Evolutionary conservation across 108 stramenopile genomes (phyloP).

Genomic region (Tribonema minus): DNA sequence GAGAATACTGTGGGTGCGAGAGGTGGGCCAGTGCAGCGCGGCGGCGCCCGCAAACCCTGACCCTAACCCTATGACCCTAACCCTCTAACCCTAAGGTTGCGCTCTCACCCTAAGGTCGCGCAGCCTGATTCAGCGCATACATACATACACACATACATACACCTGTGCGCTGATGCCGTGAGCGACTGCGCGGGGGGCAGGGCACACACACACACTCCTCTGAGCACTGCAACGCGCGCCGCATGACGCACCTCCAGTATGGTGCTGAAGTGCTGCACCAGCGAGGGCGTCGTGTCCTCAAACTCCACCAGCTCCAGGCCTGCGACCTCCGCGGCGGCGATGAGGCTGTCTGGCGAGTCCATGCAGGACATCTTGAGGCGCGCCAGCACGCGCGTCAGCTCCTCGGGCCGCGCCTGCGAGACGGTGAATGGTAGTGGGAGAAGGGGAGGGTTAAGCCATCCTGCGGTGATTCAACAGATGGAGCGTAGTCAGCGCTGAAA

Average conservation of each 20-base stretch:
- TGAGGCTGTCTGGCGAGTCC: conserved; percentile 19
- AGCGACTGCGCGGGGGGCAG: too few relatives aligned
- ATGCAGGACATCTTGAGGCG: background rate
- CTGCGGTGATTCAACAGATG: background rate
- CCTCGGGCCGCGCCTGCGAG: background rate
- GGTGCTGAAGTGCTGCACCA: conserved; percentile 21
- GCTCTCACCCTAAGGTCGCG: too few relatives aligned
- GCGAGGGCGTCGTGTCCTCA: conserved; percentile 28
- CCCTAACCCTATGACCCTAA: too few relatives aligned
- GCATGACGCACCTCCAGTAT: conserved; percentile 15
- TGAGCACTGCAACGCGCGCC: too few relatives aligned
- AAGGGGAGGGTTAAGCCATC: background rate
- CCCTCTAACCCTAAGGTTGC: too few relatives aligned
- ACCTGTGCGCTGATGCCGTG: too few relatives aligned
- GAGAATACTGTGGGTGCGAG: too few relatives aligned
- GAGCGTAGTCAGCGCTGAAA: background rate
- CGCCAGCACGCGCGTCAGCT: background rate
- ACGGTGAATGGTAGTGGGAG: background rate
- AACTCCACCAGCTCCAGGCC: conserved; percentile 23
- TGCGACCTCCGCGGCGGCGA: conserved; percentile 5
- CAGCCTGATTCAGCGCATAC: too few relatives aligned
- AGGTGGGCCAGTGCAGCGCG: too few relatives aligned
- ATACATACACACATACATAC: too few relatives aligned
- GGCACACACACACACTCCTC: too few relatives aligned
- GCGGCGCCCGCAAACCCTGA: too few relatives aligned